These are phyloP conservation scores for Cladophialophora immunda DNA, from an alignment of 2,329 filamentous ascomycete species.

Conservation along the genomic window DNA sequence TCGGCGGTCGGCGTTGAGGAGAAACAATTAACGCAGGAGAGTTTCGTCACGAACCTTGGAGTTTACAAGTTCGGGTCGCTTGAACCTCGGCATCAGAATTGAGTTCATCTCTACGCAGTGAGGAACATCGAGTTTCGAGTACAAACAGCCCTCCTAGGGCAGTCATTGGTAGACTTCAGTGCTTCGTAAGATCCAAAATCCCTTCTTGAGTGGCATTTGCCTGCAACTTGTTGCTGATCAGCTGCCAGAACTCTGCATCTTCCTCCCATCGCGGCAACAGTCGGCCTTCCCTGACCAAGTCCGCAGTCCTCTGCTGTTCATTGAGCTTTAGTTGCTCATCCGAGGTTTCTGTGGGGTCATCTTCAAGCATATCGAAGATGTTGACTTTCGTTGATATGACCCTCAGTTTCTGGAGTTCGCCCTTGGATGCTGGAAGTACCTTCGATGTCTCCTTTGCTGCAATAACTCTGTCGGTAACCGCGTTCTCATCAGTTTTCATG, in stretches of 20 bases:
- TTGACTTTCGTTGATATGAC: conserved; percentile 30
- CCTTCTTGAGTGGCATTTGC: conserved; percentile 68
- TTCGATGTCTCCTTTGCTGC: conserved; percentile 18
- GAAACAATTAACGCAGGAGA: not conserved
- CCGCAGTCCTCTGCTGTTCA: conserved; percentile 34
- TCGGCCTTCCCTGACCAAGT: conserved; percentile 47
- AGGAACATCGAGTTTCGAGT: not conserved
- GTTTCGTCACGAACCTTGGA: conserved; percentile 22
- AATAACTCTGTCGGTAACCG: conserved; percentile 4
- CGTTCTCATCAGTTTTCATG: not conserved
- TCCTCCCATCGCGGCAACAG: conserved; percentile 62
- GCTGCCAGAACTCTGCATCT: conserved; percentile 60
- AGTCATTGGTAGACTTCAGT: not conserved
- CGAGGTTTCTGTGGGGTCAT: conserved; percentile 18
- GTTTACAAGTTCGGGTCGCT: conserved; percentile 13
- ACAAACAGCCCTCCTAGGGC: not conserved
- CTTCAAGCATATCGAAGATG: conserved; percentile 35
- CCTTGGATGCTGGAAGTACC: conserved; percentile 1
- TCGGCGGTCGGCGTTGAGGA: not conserved
- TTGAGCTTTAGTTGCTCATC: conserved; percentile 19
- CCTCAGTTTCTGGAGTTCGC: conserved; percentile 27
- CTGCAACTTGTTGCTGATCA: conserved; percentile 67
- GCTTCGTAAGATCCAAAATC: conserved; percentile 46
- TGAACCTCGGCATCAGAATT: conserved; percentile 26
- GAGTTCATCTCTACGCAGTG: not conserved